A percentile compares a stretch with the other conserved stretches of the same genome.
phyloP scores from a whole-genome alignment of 345 rosid genomes.

The Cardiospermum halicacabum region DNA sequence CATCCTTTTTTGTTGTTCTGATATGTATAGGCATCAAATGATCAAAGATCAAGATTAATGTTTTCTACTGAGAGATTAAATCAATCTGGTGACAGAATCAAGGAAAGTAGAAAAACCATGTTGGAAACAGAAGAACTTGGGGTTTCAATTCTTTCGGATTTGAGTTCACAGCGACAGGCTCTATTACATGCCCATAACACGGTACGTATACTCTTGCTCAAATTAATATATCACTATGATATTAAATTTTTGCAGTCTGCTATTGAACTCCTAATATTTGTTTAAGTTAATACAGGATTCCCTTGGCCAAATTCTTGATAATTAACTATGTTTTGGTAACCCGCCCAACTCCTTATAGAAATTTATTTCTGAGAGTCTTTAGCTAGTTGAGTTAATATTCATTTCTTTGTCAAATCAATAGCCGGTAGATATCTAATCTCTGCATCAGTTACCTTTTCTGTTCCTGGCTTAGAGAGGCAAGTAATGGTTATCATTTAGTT shows the following conservation, averaged over 20 bases:
- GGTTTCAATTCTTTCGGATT: constrained; percentile 91
- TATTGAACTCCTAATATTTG: neutral
- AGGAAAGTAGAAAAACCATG: constrained; percentile 89
- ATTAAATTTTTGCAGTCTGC: neutral
- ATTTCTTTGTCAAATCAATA: too few relatives aligned
- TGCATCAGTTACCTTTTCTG: neutral
- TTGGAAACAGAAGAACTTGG: constrained; percentile 98
- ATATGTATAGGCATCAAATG: constrained; percentile 70
- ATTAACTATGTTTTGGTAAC: neutral
- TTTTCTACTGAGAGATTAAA: constrained; percentile 72
- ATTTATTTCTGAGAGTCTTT: neutral
- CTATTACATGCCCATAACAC: constrained; percentile 71
- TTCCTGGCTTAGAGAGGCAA: neutral
- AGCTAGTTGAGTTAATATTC: neutral
- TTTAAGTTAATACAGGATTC: neutral
- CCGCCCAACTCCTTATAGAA: neutral
- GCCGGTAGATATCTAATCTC: neutral
- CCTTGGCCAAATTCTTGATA: neutral
- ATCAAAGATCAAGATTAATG: constrained; percentile 85
- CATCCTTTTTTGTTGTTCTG: neutral
- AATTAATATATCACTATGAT: neutral
- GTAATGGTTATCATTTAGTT: neutral
- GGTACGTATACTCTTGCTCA: constrained; percentile 32
- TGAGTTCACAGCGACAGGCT: constrained; percentile 85
- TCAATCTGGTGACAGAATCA: constrained; percentile 61